These are phyloP conservation scores for Ustulina deusta DNA, from an alignment of 2,329 filamentous ascomycete species.

Conservation along the genomic window DNA sequence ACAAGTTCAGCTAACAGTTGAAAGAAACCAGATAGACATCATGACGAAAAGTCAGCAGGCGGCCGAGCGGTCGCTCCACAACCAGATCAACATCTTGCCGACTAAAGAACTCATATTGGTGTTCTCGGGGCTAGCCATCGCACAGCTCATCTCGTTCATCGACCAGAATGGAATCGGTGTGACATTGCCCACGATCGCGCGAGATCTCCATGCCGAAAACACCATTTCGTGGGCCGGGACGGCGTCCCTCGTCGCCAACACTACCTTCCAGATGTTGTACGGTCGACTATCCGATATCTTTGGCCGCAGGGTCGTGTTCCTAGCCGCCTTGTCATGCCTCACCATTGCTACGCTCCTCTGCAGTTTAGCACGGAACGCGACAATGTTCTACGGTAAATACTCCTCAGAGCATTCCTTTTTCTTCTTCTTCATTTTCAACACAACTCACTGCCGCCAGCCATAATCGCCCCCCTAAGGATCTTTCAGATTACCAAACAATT, in stretches of 20 bases:
- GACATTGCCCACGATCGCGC: conserved; percentile 42
- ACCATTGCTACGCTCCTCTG: conserved; percentile 57
- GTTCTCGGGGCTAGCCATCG: conserved; percentile 23
- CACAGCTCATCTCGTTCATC: conserved; percentile 31
- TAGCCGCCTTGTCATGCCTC: conserved; percentile 56
- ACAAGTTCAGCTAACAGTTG: no score
- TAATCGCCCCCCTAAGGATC: no score
- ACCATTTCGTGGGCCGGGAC: conserved; percentile 43
- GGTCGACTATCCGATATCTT: conserved; percentile 62
- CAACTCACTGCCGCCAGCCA: no score
- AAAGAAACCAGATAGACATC: no score
- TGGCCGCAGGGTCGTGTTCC: conserved; percentile 56
- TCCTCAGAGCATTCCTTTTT: no score
- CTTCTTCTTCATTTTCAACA: no score
- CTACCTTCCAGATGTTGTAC: conserved; percentile 59
- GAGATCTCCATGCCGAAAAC: conserved; percentile 37
- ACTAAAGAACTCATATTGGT: conserved; percentile 15
- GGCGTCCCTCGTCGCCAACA: conserved; percentile 46
- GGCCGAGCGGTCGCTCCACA: no score
- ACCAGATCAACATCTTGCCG: no score
- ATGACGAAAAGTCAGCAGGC: no score
- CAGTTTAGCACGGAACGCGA: conserved; percentile 44
- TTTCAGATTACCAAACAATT: no score
- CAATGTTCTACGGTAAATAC: conserved; percentile 45
- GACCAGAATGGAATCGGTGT: conserved; percentile 44